Conservation (phyloP, 1,139 yeast species). For the Diutina ranongensis region DNA sequence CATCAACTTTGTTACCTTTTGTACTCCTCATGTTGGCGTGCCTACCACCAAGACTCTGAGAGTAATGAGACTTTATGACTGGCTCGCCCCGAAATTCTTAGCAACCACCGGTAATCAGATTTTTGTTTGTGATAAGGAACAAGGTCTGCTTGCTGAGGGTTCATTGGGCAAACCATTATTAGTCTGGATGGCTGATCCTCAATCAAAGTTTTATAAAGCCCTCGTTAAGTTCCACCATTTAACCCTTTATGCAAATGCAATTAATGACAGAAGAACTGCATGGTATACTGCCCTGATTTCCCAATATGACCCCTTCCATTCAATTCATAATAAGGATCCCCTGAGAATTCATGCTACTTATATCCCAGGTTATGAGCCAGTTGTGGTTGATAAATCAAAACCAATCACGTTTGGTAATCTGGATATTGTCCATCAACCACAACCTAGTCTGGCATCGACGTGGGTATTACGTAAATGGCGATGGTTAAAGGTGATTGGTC, state of each 20-base stretch:
- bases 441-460: constrained; percentile 17
- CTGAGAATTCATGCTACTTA: constrained; percentile 16
- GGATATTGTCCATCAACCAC: constrained; percentile 7
- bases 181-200: constrained; percentile 51
- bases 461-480: constrained; percentile 14
- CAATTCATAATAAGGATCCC: constrained; percentile 28
- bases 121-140: constrained; percentile 41
- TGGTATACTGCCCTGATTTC: constrained; percentile 77
- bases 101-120: constrained; percentile 67
- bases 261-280: constrained; percentile 69
- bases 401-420: constrained; percentile 15
- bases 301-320: constrained; percentile 47
- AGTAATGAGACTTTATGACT: constrained; percentile 40
- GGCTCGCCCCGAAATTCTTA: constrained; percentile 46
- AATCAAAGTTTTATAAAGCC: constrained; percentile 48
- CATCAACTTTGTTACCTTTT: constrained; percentile 60
- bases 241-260: constrained; percentile 59
- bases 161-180: constrained; percentile 35
- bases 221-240: constrained; percentile 39
- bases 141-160: constrained; percentile 4
- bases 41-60: constrained; percentile 33
- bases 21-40: constrained; percentile 78
- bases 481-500: constrained; percentile 35
- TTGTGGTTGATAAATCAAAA: constrained; percentile 35
- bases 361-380: constrained; percentile 40